Base-by-base conservation (phyloP, 1,284 basidiomycete genomes). In the Paramarasmius palmivorus region DNA sequence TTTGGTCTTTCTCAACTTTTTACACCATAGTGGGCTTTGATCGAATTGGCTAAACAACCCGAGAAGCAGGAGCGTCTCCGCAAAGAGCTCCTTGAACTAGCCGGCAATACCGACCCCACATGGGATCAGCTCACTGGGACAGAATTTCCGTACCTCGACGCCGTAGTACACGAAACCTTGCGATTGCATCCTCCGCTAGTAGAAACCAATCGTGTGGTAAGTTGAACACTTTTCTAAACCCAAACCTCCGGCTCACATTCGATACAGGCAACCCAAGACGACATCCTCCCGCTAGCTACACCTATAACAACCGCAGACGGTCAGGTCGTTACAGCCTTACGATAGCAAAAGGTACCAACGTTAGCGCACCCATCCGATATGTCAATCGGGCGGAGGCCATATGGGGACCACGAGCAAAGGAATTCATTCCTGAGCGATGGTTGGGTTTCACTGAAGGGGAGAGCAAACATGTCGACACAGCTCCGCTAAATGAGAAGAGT, bases 111-210 rank as follows among this genome's bases (percentile, higher is more conserved):
- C 0, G 66, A 67, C 37, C 61, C 66, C 12, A 42, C 25, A 23
- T 52, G 40, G 41, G 50, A 52, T 22, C 39, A 52, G 2, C 50
- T 52, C 34, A 42, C 32, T 7, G 20, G 37, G 5, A 12, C 50
- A 17, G 41, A 52, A 15, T 52, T 34, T 32, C 50, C 50, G 6
- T 52, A 52, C 35, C 34, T 52, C 17, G 50, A 52, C 57, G 78
- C 82, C 0, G 76, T 88, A n/a, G 71, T 75, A 1, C 76, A 77
- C 46, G 76, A 79, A 57, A 64, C 66, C 0, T 78, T 74, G 65
- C 73, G 62, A 71, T 72, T 74, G 2, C 75, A 77, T 52, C 71
- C 75, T 10, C 69, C 75, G 0, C 59, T 75, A 1, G 2, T 69
- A 64, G 68, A 76, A 70, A 68, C 73, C 54, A 64, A 65, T 25